These are phyloP conservation scores for Talaromyces nanjingensis DNA, from an alignment of 495 filamentous ascomycete species.

Conservation along the genomic window DNA sequence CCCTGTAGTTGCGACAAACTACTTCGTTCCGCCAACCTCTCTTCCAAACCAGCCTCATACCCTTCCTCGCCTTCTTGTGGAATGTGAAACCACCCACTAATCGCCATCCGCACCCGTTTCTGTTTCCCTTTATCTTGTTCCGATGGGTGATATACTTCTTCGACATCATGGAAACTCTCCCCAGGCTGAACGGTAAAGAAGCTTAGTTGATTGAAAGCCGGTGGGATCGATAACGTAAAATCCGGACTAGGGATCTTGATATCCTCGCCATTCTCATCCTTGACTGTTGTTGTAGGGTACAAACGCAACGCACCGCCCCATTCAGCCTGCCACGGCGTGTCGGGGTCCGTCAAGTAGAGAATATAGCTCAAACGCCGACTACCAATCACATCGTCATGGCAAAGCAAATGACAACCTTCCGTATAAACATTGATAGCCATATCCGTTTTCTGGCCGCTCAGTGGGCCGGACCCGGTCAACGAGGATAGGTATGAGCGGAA, in stretches of 20 bases:
- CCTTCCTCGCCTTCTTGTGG: slow-evolving; percentile 95
- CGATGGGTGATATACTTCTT: slow-evolving; percentile 80
- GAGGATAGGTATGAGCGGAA: slow-evolving; percentile 85
- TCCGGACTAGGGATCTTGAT: slow-evolving; percentile 72
- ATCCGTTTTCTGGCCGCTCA: slow-evolving; percentile 93
- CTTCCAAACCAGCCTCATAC: slow-evolving; percentile 81
- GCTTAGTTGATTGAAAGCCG: slow-evolving; percentile 92
- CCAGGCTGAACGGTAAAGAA: slow-evolving; percentile 98
- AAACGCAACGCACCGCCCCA: slow-evolving; percentile 93
- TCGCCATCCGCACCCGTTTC: slow-evolving; percentile 86
- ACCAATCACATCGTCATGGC: slow-evolving; percentile 98
- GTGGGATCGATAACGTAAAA: slow-evolving; percentile 70
- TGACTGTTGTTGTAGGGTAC: slow-evolving; percentile 68
- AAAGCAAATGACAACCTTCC: slow-evolving; percentile 89
- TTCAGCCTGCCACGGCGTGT: slow-evolving; percentile 80
- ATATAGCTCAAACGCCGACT: slow-evolving; percentile 92
- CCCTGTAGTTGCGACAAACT: slow-evolving; percentile 86
- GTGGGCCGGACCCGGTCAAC: slow-evolving; percentile 74
- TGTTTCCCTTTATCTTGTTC: slow-evolving; percentile 56
- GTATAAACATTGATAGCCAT: slow-evolving; percentile 99
- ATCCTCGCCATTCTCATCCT: slow-evolving; percentile 57
- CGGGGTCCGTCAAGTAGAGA: slow-evolving; percentile 89
- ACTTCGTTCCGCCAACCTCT: slow-evolving; percentile 78
- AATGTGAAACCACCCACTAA: slow-evolving; percentile 99
- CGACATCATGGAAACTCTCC: slow-evolving; percentile 96